Conservation (phyloP, 805 yeast genomes). For the Kazachstania viticola region DNA sequence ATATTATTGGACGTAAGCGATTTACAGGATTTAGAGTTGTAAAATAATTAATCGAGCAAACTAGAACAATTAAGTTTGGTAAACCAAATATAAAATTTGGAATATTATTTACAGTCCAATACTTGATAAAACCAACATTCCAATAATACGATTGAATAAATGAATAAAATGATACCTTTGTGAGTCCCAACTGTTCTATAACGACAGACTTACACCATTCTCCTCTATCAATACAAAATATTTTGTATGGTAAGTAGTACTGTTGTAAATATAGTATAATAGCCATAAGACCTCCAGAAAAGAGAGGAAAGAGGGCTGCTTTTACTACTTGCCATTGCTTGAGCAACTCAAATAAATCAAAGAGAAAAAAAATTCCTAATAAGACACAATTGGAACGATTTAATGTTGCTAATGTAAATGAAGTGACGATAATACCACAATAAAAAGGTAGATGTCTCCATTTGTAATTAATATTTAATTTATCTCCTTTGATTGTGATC, state of each 20-base stretch:
- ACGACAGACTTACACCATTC: constrained; percentile 56
- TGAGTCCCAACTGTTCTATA: constrained; percentile 26
- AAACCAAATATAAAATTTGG: constrained; percentile 72
- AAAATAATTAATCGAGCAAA: constrained; percentile 31
- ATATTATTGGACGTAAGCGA: constrained; percentile 30
- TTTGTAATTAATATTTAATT: background rate
- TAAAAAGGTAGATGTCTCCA: constrained; percentile 11
- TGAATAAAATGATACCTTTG: constrained; percentile 37
- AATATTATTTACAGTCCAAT: constrained; percentile 73
- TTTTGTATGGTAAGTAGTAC: constrained; percentile 41
- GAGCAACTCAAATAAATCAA: constrained; percentile 35
- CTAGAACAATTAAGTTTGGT: constrained; percentile 48
- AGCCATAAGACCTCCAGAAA: constrained; percentile 49
- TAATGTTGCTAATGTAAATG: constrained; percentile 44
- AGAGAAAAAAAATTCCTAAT: constrained; percentile 54
- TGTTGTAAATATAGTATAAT: constrained; percentile 31
- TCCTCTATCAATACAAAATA: constrained; percentile 59
- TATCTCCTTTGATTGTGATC: constrained; percentile 2
- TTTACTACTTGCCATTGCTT: constrained; percentile 8
- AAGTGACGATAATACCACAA: constrained; percentile 12
- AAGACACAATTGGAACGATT: constrained; percentile 70
- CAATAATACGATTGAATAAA: constrained; percentile 76
- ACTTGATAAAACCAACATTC: constrained; percentile 69
- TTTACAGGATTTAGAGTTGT: constrained; percentile 26
- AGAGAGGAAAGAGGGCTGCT: constrained; percentile 25